Conservation (phyloP, 2,329 filamentous ascomycete genomes). For the Stachybotrys echinatus region DNA sequence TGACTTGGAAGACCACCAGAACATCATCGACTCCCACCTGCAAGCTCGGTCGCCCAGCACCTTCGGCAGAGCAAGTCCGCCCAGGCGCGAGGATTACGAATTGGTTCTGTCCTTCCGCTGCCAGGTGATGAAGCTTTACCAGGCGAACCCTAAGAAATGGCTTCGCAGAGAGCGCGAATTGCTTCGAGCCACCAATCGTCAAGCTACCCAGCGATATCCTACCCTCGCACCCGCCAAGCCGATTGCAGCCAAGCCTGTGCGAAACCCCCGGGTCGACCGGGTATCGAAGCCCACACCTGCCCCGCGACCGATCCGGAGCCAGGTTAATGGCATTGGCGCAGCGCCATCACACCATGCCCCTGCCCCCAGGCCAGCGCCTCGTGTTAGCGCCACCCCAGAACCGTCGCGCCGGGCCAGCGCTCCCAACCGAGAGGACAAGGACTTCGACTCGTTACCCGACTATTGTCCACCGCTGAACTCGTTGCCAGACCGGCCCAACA, state of each 20-base stretch:
- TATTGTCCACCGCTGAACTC: slow-evolving; percentile 65
- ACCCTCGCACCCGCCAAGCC: slow-evolving; percentile 39
- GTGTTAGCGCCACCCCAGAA: slow-evolving; percentile 43
- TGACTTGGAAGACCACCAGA: slow-evolving; percentile 35
- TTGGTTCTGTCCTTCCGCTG: slow-evolving; percentile 48
- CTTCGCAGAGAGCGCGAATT: slow-evolving; percentile 44
- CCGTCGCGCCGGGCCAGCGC: slow-evolving; percentile 48
- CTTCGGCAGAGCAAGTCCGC: slow-evolving; percentile 40
- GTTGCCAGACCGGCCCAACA: slow-evolving; percentile 61
- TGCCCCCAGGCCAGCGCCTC: slow-evolving; percentile 20
- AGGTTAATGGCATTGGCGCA: slow-evolving; percentile 6
- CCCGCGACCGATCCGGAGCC: slow-evolving; percentile 29
- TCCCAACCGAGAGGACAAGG: slow-evolving; percentile 74
- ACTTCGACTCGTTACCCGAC: slow-evolving; percentile 67
- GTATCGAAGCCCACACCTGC: slow-evolving; percentile 28
- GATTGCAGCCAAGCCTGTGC: slow-evolving; percentile 18
- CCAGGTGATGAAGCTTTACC: slow-evolving; percentile 42
- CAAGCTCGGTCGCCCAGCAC: slow-evolving; percentile 34
- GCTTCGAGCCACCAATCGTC: slow-evolving; percentile 39
- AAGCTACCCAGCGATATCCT: slow-evolving; percentile 32
- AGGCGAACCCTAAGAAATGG: slow-evolving; percentile 40
- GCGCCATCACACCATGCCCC: slow-evolving; percentile 18
- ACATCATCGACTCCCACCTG: slow-evolving; percentile 46
- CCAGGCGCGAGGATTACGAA: slow-evolving; percentile 48
- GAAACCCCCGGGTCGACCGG: slow-evolving; percentile 24